Percentiles rank a stretch among this genome's conserved stretches.
Conservation (phyloP, 2,329 filamentous ascomycete genomes). For the Nigrospora osmanthi region DNA sequence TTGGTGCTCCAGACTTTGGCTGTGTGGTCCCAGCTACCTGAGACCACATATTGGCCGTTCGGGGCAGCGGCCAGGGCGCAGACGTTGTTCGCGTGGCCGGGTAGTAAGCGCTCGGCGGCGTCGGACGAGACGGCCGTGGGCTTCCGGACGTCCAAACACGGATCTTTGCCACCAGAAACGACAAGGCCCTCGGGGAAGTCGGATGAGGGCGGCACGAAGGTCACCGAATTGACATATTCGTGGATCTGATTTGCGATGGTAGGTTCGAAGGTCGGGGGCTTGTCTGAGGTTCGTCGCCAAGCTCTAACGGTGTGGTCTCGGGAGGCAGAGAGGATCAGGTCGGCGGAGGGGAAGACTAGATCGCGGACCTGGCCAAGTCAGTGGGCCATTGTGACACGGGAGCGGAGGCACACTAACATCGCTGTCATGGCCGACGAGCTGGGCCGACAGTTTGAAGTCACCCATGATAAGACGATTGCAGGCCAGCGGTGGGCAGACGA, state of each 20-base stretch:
- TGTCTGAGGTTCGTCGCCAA: constrained; percentile 64
- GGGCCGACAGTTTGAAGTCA: constrained; percentile 89
- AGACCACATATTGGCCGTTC: constrained; percentile 68
- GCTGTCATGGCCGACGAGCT: constrained; percentile 81
- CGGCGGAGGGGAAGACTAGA: constrained; percentile 67
- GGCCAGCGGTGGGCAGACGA: no score
- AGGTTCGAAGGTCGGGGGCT: constrained; percentile 66
- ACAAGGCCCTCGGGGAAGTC: constrained; percentile 72
- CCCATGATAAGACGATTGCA: constrained; percentile 41
- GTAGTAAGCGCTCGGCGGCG: constrained; percentile 75
- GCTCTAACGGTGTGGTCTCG: constrained; percentile 83
- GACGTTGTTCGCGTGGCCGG: constrained; percentile 83
- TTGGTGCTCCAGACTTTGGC: constrained; percentile 80
- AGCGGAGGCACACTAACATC: constrained; percentile 57
- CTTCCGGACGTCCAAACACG: constrained; percentile 83
- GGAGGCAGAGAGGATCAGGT: constrained; percentile 75
- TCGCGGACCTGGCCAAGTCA: constrained; percentile 63
- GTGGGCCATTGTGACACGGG: background rate
- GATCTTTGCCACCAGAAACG: constrained; percentile 82
- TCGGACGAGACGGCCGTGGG: constrained; percentile 59
- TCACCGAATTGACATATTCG: constrained; percentile 80
- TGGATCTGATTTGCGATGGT: constrained; percentile 73
- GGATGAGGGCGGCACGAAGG: constrained; percentile 63
- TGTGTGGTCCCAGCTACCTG: constrained; percentile 88
- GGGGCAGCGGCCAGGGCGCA: constrained; percentile 77